Conservation (phyloP, 1,139 yeast species). For the Nematodospora anomalae region DNA sequence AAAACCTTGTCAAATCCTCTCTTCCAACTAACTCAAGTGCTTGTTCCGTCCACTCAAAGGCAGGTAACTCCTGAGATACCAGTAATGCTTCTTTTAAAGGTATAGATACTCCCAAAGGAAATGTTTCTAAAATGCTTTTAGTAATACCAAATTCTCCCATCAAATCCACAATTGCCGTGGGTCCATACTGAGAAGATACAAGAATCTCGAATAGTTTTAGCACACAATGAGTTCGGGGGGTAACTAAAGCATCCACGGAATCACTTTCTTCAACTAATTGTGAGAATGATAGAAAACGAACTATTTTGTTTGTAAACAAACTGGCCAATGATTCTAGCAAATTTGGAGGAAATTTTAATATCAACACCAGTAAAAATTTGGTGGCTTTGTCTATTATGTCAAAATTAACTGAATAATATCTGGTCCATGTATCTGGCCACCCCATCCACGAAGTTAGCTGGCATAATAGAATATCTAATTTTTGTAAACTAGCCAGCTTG, state of each 20-base stretch:
- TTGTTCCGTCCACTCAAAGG: constrained; percentile 48
- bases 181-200: constrained; percentile 52
- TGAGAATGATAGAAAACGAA: constrained; percentile 65
- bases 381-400: constrained; percentile 23
- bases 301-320: constrained; percentile 44
- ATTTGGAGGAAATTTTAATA: constrained; percentile 54
- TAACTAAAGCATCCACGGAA: constrained; percentile 55
- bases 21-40: constrained; percentile 65
- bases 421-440: constrained; percentile 71
- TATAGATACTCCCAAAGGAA: constrained; percentile 68
- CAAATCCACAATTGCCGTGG: constrained; percentile 55
- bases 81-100: constrained; percentile 65
- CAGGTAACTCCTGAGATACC: constrained; percentile 56
- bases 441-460: constrained; percentile 68
- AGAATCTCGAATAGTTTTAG: constrained; percentile 62
- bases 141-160: constrained; percentile 58
- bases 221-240: constrained; percentile 64
- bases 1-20: constrained; percentile 47
- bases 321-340: constrained; percentile 54
- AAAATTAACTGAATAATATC: constrained; percentile 48
- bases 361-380: constrained; percentile 42
- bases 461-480: constrained; percentile 55
- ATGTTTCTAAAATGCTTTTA: constrained; percentile 58
- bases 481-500: constrained; percentile 31
- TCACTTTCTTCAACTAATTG: constrained; percentile 67